These are phyloP conservation scores for Kluyveromyces siamensis DNA, from an alignment of 805 yeast species.

Conservation along the genomic window DNA sequence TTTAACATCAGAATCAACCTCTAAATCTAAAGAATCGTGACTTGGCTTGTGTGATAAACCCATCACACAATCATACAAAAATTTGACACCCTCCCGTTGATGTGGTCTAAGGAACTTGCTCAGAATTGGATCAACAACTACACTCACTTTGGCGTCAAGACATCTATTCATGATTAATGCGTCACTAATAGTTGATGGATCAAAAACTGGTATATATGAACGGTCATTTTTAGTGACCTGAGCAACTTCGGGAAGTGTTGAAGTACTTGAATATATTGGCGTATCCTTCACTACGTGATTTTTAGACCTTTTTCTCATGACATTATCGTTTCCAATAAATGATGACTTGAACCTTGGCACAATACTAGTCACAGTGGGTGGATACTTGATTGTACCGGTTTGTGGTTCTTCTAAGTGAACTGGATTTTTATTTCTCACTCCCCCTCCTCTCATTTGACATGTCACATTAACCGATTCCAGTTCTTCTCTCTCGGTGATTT, in stretches of 20 bases:
- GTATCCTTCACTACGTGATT: background rate
- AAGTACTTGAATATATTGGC: background rate
- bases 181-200: slow-evolving; percentile 25
- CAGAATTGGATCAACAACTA: slow-evolving; percentile 53
- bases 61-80: slow-evolving; percentile 76
- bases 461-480: slow-evolving; percentile 9
- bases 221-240: background rate
- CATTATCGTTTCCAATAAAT: background rate
- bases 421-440: background rate
- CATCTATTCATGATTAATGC: slow-evolving; percentile 37
- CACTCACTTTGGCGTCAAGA: slow-evolving; percentile 31
- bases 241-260: background rate
- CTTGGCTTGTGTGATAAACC: slow-evolving; percentile 37
- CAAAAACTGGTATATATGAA: slow-evolving; percentile 31
- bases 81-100: slow-evolving; percentile 75
- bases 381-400: background rate
- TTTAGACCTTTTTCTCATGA: background rate
- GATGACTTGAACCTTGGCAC: slow-evolving; percentile 1
- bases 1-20: slow-evolving; percentile 21
- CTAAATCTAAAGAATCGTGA: slow-evolving; percentile 10
- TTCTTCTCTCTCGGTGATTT: slow-evolving; percentile 24
- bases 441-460: slow-evolving; percentile 6
- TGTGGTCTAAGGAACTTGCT: slow-evolving; percentile 61
- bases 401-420: background rate
- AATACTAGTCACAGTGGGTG: too few relatives aligned